phyloP scores from a whole-genome alignment of 1,284 basidiomycete species.

The Cutaneotrichosporon sp. region DNA sequence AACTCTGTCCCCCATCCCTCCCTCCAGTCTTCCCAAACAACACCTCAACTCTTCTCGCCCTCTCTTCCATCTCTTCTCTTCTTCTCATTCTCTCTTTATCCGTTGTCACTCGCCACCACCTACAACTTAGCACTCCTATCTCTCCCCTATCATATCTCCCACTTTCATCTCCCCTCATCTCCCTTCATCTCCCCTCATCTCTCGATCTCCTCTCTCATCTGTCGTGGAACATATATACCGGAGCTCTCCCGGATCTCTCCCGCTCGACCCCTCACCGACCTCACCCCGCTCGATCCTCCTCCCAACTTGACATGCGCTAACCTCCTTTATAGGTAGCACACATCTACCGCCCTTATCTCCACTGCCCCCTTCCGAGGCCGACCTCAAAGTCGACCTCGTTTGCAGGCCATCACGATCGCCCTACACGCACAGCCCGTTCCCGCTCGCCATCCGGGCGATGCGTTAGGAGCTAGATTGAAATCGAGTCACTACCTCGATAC shows the following conservation, averaged over 20 bases:
- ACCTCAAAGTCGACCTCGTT: not conserved
- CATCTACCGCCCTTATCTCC: not conserved
- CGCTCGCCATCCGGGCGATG: conserved; percentile 10
- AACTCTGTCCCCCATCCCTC: not conserved
- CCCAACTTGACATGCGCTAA: not conserved
- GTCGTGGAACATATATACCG: too few relatives aligned
- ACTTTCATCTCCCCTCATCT: not conserved
- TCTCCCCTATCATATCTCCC: not conserved
- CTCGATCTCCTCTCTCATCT: not conserved
- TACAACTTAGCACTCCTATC: too few relatives aligned
- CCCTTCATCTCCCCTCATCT: not conserved
- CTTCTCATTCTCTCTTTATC: not conserved
- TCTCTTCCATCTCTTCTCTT: not conserved
- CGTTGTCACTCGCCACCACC: too few relatives aligned
- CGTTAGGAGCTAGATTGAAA: conserved; percentile 1
- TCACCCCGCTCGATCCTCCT: not conserved
- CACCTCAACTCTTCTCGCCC: not conserved
- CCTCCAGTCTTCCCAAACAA: not conserved
- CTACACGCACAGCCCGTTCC: conserved; percentile 3
- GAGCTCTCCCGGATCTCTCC: too few relatives aligned
- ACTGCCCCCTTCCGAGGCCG: not conserved
- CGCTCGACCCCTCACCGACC: not conserved
- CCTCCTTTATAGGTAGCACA: not conserved
- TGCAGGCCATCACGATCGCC: not conserved
- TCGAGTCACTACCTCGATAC: conserved; percentile 1